Evolutionary conservation across 108 stramenopile species (phyloP).

Genomic region (Asterionellopsis glacialis): DNA sequence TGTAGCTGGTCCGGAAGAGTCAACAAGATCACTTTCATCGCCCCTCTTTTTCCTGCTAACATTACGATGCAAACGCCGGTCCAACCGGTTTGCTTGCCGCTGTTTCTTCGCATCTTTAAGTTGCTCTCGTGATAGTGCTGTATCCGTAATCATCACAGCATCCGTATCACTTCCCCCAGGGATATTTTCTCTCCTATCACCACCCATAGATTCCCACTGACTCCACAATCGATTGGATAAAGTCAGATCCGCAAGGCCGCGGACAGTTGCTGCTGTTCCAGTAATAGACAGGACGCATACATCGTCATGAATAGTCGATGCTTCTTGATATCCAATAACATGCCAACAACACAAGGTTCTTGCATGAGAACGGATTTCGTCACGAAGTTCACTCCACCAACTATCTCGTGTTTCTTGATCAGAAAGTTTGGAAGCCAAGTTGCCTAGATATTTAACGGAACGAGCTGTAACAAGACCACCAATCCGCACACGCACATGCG

Average conservation of each 20-base stretch:
- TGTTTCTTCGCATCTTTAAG: slow-evolving; percentile 3
- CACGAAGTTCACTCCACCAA: slow-evolving; percentile 97
- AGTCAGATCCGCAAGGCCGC: slow-evolving; percentile 70
- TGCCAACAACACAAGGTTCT: slow-evolving; percentile 87
- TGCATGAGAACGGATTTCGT: slow-evolving; percentile 92
- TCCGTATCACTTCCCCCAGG: slow-evolving; percentile 13
- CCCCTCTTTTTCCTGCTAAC: background rate
- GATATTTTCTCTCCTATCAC: slow-evolving; percentile 28
- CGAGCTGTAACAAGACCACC: slow-evolving; percentile 93
- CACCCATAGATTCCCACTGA: slow-evolving; percentile 39
- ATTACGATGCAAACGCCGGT: background rate
- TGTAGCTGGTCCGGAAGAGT: background rate
- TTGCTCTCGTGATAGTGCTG: background rate
- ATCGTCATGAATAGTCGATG: slow-evolving; percentile 94
- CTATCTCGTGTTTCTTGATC: slow-evolving; percentile 95
- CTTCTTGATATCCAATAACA: slow-evolving; percentile 92
- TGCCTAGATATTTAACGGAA: slow-evolving; percentile 92
- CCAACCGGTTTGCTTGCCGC: background rate
- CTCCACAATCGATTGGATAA: slow-evolving; percentile 52
- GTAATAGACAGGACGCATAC: slow-evolving; percentile 89
- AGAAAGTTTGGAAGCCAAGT: slow-evolving; percentile 72
- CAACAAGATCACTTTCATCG: background rate
- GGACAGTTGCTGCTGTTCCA: slow-evolving; percentile 91
- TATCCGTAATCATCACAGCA: background rate
- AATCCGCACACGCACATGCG: slow-evolving; percentile 79